Evolutionary conservation across 2,329 filamentous ascomycete species (phyloP), one percentile per base, ranked within the genome.

Genomic region (Penicillium fuscoglaucum): DNA sequence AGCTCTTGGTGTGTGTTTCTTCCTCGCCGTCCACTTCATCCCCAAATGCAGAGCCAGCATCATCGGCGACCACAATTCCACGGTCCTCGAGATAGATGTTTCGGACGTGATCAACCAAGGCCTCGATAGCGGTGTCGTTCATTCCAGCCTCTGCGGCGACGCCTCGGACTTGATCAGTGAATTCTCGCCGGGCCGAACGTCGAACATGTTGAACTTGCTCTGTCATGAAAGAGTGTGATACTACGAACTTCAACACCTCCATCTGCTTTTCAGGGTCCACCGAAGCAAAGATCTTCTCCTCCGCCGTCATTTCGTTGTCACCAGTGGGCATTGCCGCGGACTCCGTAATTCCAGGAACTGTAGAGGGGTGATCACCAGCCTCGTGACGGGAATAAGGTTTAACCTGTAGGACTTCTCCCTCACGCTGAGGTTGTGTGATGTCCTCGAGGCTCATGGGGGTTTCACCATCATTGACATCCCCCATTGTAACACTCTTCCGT

Each of bases 31-130:
- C 57, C 15, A 69, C 60, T 52, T 72, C 68, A n/a, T 65, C 57
- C 6, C 68, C 68, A 35, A 68, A 69, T 2, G 52, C 40, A 6
- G 57, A 57, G 1, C 50, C 35, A 19, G 31, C 33, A 28, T 46
- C 13, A 13, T 50, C 40, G 3, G 40, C 39, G 2, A 19, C 17
- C 1, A 10, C 29, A 24, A 61, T 55, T 2, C 52, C 58, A 21
- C 60, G 55, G 3, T 54, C 21, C 2, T 66, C 61, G 2, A 71
- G 60, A 52, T 68, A 73, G 3, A 55, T 59, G 26, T 49, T 61
- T 44, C 63, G 67, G n/a, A 70, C 61, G 39, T 68, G 66, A 17
- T 55, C 55, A 1, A 68, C 46, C 21, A 73, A 55, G 12, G 50
- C 31, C 39, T 57, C 51, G 4, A 66, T 39, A 2, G 41, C 37